A percentile compares a stretch with the other conserved stretches of the same genome.
Evolutionary conservation across 2,329 filamentous ascomycete species (phyloP).

Genomic region (Calonectria multiphialidica): DNA sequence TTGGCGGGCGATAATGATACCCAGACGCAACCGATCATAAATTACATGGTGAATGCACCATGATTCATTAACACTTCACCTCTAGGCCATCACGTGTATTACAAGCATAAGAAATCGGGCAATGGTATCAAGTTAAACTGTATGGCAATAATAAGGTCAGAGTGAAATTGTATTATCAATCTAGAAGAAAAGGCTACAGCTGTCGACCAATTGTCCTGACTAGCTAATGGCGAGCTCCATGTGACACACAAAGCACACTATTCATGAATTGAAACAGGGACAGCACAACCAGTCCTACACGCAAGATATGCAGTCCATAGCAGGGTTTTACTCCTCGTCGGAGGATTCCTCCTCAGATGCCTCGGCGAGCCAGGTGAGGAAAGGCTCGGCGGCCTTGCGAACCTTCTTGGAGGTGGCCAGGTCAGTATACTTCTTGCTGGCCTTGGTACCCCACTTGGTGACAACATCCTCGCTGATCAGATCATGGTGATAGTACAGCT

Average conservation of each 20-base stretch:
- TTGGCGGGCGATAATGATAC: slow-evolving; percentile 32
- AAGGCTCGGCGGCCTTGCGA: slow-evolving; percentile 92
- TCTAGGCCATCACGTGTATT: neutral
- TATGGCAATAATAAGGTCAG: slow-evolving; percentile 4
- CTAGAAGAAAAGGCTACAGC: slow-evolving; percentile 31
- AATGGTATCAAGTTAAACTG: neutral
- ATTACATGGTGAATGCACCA: neutral
- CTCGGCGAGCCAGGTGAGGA: slow-evolving; percentile 93
- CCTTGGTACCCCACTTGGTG: slow-evolving; percentile 92
- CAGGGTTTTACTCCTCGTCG: slow-evolving; percentile 66
- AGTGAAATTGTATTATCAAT: slow-evolving; percentile 36
- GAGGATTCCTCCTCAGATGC: slow-evolving; percentile 75
- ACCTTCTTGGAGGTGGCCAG: slow-evolving; percentile 92
- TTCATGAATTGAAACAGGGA: slow-evolving; percentile 10
- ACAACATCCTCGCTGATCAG: slow-evolving; percentile 89
- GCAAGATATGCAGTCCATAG: neutral
- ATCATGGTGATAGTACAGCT: slow-evolving; percentile 92
- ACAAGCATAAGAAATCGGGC: neutral
- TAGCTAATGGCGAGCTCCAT: slow-evolving; percentile 14
- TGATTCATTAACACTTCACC: neutral
- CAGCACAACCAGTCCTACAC: slow-evolving; percentile 7
- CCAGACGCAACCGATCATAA: slow-evolving; percentile 12
- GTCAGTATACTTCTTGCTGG: slow-evolving; percentile 98
- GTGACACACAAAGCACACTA: neutral
- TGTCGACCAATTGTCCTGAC: slow-evolving; percentile 18